phyloP scores from a whole-genome alignment of 345 rosid genomes.

The Pugionium cornutum region DNA sequence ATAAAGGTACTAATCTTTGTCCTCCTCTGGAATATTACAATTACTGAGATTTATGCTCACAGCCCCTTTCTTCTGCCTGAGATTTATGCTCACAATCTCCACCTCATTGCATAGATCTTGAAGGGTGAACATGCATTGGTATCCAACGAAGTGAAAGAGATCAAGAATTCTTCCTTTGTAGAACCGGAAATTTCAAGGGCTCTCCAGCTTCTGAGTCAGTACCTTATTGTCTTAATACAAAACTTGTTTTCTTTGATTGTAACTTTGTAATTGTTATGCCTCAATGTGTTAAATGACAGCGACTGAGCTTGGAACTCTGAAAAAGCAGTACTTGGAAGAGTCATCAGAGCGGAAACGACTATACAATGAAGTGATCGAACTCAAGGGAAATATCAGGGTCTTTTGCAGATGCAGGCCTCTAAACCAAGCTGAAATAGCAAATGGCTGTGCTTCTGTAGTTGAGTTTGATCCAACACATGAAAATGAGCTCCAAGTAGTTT shows the following conservation, averaged over 20 bases:
- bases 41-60: not conserved
- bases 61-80: not conserved
- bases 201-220: constrained; percentile 64
- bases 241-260: constrained; percentile 16
- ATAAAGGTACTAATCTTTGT: constrained; percentile 53
- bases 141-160: constrained; percentile 53
- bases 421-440: constrained; percentile 58
- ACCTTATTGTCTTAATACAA: not conserved
- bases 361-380: constrained; percentile 89
- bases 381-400: constrained; percentile 93
- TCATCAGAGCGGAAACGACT: constrained; percentile 71
- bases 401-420: constrained; percentile 96
- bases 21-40: not conserved
- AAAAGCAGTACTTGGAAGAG: constrained; percentile 66
- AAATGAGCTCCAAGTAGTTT: constrained; percentile 69
- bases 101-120: constrained; percentile 49
- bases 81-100: constrained; percentile 4
- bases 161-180: constrained; percentile 46
- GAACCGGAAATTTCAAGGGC: constrained; percentile 51
- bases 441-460: constrained; percentile 56
- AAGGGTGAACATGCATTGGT: constrained; percentile 64
- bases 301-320: constrained; percentile 57
- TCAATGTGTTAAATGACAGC: constrained; percentile 47
- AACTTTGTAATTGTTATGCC: constrained; percentile 14
- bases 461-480: constrained; percentile 75